A percentile compares a stretch with the other conserved stretches of the same genome.
Evolutionary conservation across 768 basidiomycete species (phyloP).

Genomic region (Tylopilus balloui): DNA sequence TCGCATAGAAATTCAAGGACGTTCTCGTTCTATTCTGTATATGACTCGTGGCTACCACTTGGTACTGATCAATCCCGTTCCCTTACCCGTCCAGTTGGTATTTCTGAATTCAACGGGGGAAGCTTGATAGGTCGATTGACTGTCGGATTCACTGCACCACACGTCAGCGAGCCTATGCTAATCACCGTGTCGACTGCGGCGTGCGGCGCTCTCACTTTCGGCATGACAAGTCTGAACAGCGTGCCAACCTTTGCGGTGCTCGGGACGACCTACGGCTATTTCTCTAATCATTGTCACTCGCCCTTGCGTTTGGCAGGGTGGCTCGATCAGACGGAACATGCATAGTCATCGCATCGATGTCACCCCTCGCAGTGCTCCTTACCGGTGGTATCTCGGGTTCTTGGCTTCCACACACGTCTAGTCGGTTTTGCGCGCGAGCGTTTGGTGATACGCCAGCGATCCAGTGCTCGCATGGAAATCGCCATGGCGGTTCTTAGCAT

Average conservation of each 20-base stretch:
- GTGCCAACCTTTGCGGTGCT: constrained; percentile 36
- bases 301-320: background rate
- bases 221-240: constrained; percentile 38
- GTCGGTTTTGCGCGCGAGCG: background rate
- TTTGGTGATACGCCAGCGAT: background rate
- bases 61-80: background rate
- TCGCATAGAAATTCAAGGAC: constrained; percentile 40
- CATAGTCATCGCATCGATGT: constrained; percentile 35
- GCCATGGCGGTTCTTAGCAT: constrained; percentile 5
- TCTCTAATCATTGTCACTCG: constrained; percentile 39
- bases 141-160: constrained; percentile 40
- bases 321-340: background rate
- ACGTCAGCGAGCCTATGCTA: constrained; percentile 42
- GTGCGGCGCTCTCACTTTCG: constrained; percentile 38
- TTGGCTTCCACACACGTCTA: background rate
- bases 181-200: constrained; percentile 33
- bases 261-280: constrained; percentile 44
- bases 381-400: constrained; percentile 44
- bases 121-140: constrained; percentile 49
- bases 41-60: background rate
- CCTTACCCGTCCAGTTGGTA: constrained; percentile 35
- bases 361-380: constrained; percentile 42
- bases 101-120: constrained; percentile 51
- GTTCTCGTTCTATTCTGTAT: constrained; percentile 57
- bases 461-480: constrained; percentile 29